Conservation (phyloP, 805 yeast genomes). For the Ogataea ganodermae region DNA sequence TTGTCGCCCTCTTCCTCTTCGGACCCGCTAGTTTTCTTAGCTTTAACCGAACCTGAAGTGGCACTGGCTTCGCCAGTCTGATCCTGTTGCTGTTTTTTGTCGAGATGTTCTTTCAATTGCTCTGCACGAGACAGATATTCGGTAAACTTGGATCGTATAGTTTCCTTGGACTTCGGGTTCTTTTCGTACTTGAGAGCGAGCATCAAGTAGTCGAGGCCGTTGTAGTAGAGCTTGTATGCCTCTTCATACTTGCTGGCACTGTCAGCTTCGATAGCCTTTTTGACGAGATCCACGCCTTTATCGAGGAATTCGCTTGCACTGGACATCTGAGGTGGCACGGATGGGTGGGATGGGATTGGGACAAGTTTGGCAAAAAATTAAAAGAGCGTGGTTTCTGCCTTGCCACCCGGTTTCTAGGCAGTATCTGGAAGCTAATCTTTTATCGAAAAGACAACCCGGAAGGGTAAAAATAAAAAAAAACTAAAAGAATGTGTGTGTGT, state of each 20-base stretch:
- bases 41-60: constrained; percentile 58
- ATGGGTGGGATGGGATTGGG: too few species aligned
- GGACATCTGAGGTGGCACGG: too few species aligned
- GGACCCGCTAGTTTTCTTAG: constrained; percentile 45
- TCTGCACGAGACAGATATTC: constrained; percentile 94
- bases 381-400: background rate
- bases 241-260: constrained; percentile 87
- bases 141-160: constrained; percentile 83
- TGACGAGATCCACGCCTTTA: constrained; percentile 94
- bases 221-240: constrained; percentile 89
- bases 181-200: constrained; percentile 93
- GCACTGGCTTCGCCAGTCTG: constrained; percentile 55
- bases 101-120: constrained; percentile 86
- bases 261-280: constrained; percentile 93
- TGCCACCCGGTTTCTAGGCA: background rate
- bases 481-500: background rate
- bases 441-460: constrained; percentile 4
- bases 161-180: constrained; percentile 83
- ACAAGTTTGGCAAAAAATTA: too few species aligned
- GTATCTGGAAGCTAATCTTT: background rate
- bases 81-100: constrained; percentile 50
- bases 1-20: constrained; percentile 69
- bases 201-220: constrained; percentile 93
- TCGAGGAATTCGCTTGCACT: constrained; percentile 67
- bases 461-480: constrained; percentile 1